Conservation (phyloP, 805 yeast species). For the Pichia eremophila region DNA sequence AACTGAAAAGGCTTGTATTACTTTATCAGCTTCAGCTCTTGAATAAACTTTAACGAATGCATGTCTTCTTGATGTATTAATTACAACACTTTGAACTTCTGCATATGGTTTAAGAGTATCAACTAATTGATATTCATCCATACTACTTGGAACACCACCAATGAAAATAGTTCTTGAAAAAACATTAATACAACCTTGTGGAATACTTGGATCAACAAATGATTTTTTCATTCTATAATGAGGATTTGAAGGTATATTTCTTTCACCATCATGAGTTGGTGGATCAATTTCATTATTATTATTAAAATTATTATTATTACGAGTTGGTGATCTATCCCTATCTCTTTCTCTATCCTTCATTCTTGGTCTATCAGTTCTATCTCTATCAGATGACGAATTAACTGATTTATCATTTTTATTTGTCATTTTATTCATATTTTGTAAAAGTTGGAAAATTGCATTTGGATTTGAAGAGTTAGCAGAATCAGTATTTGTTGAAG, state of each 20-base stretch:
- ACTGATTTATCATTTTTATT: constrained; percentile 9
- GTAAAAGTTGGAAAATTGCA: constrained; percentile 43
- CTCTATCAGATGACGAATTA: constrained; percentile 18
- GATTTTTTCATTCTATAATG: constrained; percentile 72
- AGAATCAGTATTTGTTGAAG: constrained; percentile 6
- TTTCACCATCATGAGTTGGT: constrained; percentile 41
- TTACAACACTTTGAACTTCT: constrained; percentile 82
- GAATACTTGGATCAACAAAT: constrained; percentile 58
- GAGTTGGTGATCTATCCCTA: constrained; percentile 46
- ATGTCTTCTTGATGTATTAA: constrained; percentile 84
- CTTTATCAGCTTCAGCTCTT: constrained; percentile 82
- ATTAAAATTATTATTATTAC: constrained; percentile 1
- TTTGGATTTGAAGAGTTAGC: constrained; percentile 25
- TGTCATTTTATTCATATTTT: constrained; percentile 34
- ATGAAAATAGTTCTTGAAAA: constrained; percentile 84
- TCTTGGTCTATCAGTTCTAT: constrained; percentile 20
- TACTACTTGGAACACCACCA: constrained; percentile 83
- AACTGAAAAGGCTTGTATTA: constrained; percentile 54
- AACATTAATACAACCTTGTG: constrained; percentile 74
- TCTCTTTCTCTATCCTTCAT: constrained; percentile 31
- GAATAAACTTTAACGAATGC: constrained; percentile 94
- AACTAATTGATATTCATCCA: constrained; percentile 68
- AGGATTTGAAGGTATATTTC: constrained; percentile 60
- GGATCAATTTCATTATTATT: constrained; percentile 13
- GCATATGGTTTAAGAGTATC: constrained; percentile 74